A percentile compares a stretch with the other conserved stretches of the same genome.
Conservation (phyloP, 2,329 filamentous ascomycete genomes). For the Basipetospora chlamydospora region DNA sequence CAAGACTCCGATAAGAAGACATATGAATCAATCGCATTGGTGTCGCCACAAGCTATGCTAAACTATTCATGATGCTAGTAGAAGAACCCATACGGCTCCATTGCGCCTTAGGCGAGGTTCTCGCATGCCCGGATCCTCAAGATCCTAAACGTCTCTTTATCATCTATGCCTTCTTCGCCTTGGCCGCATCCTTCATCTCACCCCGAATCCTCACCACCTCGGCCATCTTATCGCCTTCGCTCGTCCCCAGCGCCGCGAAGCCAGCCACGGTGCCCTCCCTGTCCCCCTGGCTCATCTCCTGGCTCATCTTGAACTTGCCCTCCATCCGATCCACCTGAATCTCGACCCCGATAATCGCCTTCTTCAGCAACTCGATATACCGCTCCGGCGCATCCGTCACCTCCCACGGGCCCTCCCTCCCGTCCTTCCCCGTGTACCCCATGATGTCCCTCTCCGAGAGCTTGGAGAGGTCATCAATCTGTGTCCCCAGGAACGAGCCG, state of each 20-base stretch:
- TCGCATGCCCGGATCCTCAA: too few relatives aligned
- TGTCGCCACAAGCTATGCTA: too few relatives aligned
- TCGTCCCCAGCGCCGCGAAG: slow-evolving; percentile 21
- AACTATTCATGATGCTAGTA: too few relatives aligned
- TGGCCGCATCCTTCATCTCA: slow-evolving; percentile 2
- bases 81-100: too few relatives aligned
- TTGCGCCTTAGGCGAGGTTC: too few relatives aligned
- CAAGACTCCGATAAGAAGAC: too few relatives aligned
- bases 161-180: too few relatives aligned
- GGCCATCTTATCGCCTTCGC: not conserved
- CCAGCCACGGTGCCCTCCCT: slow-evolving; percentile 41
- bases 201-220: not conserved
- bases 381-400: slow-evolving; percentile 39
- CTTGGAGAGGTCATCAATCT: slow-evolving; percentile 36
- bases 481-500: slow-evolving; percentile 29
- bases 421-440: slow-evolving; percentile 30
- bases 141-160: too few relatives aligned
- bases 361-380: slow-evolving; percentile 43
- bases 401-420: slow-evolving; percentile 31
- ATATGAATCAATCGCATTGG: too few relatives aligned
- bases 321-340: slow-evolving; percentile 38
- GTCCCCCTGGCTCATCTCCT: slow-evolving; percentile 40
- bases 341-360: slow-evolving; percentile 46
- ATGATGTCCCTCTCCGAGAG: slow-evolving; percentile 40
- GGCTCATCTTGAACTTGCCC: slow-evolving; percentile 55